Conservation (phyloP, 2,329 filamentous ascomycete genomes). For the Colletotrichum sp. region DNA sequence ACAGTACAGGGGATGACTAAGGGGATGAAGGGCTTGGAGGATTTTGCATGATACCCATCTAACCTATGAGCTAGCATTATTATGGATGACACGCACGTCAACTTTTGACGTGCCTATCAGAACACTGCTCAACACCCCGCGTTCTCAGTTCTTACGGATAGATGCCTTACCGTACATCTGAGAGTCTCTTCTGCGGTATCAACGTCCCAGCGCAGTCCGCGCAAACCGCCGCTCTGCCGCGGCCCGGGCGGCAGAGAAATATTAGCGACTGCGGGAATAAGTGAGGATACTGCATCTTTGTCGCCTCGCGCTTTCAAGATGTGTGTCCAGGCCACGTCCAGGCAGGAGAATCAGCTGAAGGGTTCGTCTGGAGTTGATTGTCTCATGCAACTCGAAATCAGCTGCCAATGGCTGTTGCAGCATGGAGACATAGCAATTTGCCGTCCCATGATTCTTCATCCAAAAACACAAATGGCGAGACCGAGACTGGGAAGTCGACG, state of each 20-base stretch:
- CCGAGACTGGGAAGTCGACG: background rate
- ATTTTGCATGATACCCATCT: slow-evolving; percentile 17
- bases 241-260: background rate
- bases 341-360: background rate
- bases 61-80: slow-evolving; percentile 2
- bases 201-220: background rate
- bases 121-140: background rate
- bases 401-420: background rate
- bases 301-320: background rate
- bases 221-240: background rate
- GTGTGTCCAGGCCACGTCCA: background rate
- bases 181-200: background rate
- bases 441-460: background rate
- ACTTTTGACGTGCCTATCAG: background rate
- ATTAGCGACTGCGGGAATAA: background rate
- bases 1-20: background rate
- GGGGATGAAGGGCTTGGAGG: background rate
- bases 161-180: background rate
- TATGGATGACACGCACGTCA: background rate
- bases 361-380: background rate
- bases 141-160: background rate
- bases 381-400: background rate
- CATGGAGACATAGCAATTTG: background rate
- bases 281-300: background rate
- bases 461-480: background rate